A percentile compares a stretch with the other conserved stretches of the same genome.
These are phyloP conservation scores for Colletotrichum kahawae DNA, from an alignment of 2,329 filamentous ascomycete genomes.

Conservation along the genomic window DNA sequence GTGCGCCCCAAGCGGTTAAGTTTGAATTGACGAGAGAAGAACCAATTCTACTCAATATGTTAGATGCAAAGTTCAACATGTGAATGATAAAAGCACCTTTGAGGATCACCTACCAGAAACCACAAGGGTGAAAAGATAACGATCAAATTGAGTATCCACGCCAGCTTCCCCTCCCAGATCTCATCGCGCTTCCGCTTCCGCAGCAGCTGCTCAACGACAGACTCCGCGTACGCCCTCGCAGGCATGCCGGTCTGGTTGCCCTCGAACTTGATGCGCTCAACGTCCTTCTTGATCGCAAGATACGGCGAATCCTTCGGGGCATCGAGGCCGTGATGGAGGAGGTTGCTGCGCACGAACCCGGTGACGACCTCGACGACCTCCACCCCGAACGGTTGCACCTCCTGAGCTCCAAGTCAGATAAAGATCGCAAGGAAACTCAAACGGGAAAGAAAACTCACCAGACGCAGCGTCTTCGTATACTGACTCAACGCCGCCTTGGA, in stretches of 20 bases:
- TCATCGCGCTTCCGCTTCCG: background rate
- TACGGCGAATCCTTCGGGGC: background rate
- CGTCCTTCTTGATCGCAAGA: background rate
- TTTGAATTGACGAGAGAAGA: background rate
- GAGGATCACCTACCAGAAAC: background rate
- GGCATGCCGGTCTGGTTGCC: background rate
- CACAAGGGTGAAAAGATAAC: background rate
- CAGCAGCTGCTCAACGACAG: background rate
- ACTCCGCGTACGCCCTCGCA: background rate
- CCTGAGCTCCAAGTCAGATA: background rate
- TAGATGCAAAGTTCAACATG: background rate
- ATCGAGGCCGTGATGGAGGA: background rate
- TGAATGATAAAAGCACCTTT: background rate
- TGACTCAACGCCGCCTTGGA: constrained; percentile 15
- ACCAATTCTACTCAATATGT: background rate
- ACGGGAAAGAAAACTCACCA: background rate
- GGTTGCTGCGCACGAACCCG: background rate
- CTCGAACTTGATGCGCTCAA: background rate
- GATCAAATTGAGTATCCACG: background rate
- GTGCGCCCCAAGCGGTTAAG: background rate
- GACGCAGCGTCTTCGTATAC: background rate
- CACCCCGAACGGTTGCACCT: background rate
- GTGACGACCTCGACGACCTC: background rate
- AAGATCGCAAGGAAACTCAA: too few relatives aligned
- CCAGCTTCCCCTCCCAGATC: background rate